These are phyloP conservation scores for Talaromyces sp. DNA, from an alignment of 2,329 filamentous ascomycete species.

Conservation along the genomic window DNA sequence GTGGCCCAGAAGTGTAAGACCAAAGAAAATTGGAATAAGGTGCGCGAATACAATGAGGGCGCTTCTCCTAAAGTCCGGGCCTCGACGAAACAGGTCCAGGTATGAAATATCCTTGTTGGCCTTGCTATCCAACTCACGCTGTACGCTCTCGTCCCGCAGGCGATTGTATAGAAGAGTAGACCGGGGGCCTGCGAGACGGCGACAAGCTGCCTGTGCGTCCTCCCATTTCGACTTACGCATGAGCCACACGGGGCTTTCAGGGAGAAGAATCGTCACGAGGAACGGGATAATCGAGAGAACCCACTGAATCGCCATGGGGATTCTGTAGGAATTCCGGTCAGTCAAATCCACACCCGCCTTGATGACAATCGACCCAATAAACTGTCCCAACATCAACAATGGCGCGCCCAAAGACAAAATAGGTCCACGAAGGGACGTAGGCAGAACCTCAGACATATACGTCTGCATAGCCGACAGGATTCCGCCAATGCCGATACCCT, in stretches of 20 bases:
- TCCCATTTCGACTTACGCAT: constrained; percentile 8
- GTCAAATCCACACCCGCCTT: constrained; percentile 21
- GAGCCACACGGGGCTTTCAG: constrained; percentile 14
- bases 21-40: constrained; percentile 42
- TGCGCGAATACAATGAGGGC: constrained; percentile 35
- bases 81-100: background rate
- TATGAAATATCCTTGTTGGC: background rate
- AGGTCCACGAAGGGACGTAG: constrained; percentile 40
- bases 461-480: constrained; percentile 39
- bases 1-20: constrained; percentile 41
- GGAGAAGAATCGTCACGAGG: constrained; percentile 32
- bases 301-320: constrained; percentile 50
- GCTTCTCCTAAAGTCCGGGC: constrained; percentile 23
- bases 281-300: constrained; percentile 49
- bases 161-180: background rate
- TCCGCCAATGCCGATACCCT: constrained; percentile 41
- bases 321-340: constrained; percentile 28
- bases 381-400: constrained; percentile 44
- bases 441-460: constrained; percentile 48
- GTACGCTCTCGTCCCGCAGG: background rate
- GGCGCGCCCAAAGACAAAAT: constrained; percentile 45
- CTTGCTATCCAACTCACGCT: background rate
- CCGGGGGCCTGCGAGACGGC: constrained; percentile 5
- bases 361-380: constrained; percentile 22
- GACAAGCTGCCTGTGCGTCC: constrained; percentile 8